Evolutionary conservation across 169 alveolate genomes (phyloP).

Genomic region (Babesia sp.): DNA sequence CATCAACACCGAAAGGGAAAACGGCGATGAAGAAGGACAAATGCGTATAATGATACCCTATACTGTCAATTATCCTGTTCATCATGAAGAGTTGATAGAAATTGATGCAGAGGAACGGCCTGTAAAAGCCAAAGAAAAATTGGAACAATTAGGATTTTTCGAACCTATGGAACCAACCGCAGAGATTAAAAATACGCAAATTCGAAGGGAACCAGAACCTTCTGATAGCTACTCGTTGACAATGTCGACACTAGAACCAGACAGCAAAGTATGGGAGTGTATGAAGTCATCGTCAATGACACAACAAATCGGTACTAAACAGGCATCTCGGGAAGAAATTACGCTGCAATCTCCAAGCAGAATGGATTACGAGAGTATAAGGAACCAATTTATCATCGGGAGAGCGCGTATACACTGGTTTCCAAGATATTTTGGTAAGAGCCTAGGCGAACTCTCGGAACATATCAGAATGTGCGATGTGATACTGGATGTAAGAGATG

Average conservation of each 20-base stretch:
- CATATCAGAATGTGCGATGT: conserved; percentile 70
- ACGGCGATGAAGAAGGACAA: too few relatives aligned
- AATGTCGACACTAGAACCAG: conserved; percentile 25
- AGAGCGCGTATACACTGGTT: conserved; percentile 69
- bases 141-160: conserved; percentile 55
- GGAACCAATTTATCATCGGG: conserved; percentile 44
- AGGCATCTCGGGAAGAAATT: conserved; percentile 13
- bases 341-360: conserved; percentile 21
- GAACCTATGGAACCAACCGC: background rate
- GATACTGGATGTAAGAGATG: conserved; percentile 76
- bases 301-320: conserved; percentile 31
- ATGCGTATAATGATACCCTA: conserved; percentile 60
- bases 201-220: background rate
- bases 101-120: conserved; percentile 7
- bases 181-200: background rate
- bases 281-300: conserved; percentile 22
- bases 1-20: too few relatives aligned
- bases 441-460: conserved; percentile 66
- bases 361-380: conserved; percentile 42
- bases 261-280: conserved; percentile 39
- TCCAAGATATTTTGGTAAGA: conserved; percentile 71
- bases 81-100: conserved; percentile 35
- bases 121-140: conserved; percentile 42
- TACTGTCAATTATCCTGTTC: conserved; percentile 54
- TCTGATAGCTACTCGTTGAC: conserved; percentile 28